Percentiles rank a stretch among this genome's conserved stretches.
Conservation (phyloP, 2,329 filamentous ascomycete species). For the Tympanopsis confertula region DNA sequence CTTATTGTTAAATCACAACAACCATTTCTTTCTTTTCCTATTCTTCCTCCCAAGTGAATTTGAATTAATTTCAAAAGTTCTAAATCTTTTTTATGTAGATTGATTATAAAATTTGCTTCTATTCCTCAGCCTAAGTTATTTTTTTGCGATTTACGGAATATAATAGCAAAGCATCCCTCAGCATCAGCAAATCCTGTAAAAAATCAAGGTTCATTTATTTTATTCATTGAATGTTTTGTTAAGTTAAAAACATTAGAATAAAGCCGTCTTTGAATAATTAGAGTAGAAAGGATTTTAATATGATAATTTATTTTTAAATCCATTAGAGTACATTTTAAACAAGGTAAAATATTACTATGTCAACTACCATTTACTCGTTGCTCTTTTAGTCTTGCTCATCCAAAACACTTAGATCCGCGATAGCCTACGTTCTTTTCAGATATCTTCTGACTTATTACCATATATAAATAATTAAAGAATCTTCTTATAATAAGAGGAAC, state of each 20-base stretch:
- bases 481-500: conserved; percentile 3
- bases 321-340: conserved; percentile 9
- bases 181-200: conserved; percentile 2
- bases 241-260: conserved; percentile 1
- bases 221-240: conserved; percentile 2
- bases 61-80: conserved; percentile 3
- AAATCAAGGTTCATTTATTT: conserved; percentile 4
- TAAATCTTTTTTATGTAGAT: conserved; percentile 4
- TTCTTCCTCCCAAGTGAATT: conserved; percentile 2
- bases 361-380: conserved; percentile 7
- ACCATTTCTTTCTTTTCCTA: no score
- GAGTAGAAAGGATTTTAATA: conserved; percentile 8
- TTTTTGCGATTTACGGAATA: no score
- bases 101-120: conserved; percentile 2
- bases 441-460: conserved; percentile 6
- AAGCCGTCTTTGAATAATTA: conserved; percentile 6
- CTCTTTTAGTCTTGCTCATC: conserved; percentile 4
- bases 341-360: background rate
- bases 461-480: conserved; percentile 6
- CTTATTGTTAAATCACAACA: no score
- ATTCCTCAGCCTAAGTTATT: conserved; percentile 1
- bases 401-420: conserved; percentile 6
- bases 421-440: conserved; percentile 4
- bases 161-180: conserved; percentile 3
- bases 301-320: conserved; percentile 8